These are phyloP conservation scores for Salix viminalis DNA, from an alignment of 345 rosid species.

Conservation along the genomic window DNA sequence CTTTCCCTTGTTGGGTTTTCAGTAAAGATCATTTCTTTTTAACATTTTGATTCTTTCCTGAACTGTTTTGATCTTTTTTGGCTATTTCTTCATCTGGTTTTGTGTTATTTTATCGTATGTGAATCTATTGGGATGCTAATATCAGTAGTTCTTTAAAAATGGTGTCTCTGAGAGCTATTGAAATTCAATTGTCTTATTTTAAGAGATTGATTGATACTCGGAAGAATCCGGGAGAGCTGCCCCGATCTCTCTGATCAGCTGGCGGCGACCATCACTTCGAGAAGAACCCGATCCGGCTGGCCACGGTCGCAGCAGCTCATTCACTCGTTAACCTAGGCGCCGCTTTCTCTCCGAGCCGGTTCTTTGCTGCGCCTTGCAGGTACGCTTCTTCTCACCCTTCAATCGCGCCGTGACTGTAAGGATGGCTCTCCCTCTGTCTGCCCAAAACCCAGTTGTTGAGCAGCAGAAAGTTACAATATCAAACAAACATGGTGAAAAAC, in stretches of 20 bases:
- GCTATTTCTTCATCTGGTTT: background rate
- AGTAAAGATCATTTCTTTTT: background rate
- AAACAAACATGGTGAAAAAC: constrained; percentile 26
- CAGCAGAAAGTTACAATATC: constrained; percentile 12
- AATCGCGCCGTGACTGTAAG: background rate
- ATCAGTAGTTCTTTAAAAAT: no score
- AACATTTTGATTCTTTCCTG: background rate
- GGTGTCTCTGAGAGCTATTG: no score
- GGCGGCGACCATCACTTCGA: no score
- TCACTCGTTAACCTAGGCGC: no score
- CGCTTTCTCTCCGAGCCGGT: no score
- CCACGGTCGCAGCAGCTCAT: no score
- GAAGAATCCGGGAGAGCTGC: no score
- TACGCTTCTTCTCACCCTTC: background rate
- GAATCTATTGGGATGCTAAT: no score
- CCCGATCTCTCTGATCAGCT: no score
- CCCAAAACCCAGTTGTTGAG: constrained; percentile 8
- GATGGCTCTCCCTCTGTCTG: constrained; percentile 13
- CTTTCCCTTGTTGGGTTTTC: background rate
- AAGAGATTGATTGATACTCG: no score
- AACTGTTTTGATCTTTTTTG: background rate
- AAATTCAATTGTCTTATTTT: no score
- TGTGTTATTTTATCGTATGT: background rate
- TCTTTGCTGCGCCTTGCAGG: background rate
- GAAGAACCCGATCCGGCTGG: no score